Percentiles rank a stretch among this genome's conserved stretches.
These are phyloP conservation scores for Gossypium schwendimanii DNA, from an alignment of 441 rosid genomes.

Conservation along the genomic window DNA sequence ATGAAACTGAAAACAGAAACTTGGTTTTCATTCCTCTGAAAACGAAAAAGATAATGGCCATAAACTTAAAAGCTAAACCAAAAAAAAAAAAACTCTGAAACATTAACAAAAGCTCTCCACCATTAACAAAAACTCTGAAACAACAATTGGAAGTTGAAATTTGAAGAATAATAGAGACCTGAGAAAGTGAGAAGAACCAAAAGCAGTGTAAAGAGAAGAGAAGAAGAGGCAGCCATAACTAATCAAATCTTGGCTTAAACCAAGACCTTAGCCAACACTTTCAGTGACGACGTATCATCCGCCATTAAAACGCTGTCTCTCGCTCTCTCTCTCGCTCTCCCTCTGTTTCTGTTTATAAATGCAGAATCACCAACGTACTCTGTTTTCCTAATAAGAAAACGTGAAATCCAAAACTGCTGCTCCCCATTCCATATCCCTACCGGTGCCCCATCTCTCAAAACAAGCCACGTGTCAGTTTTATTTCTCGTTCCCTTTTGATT, in stretches of 20 bases:
- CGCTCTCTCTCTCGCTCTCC: not conserved
- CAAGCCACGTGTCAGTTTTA: not conserved
- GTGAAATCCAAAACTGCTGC: not conserved
- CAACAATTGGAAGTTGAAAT: not conserved
- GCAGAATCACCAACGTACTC: constrained; percentile 6
- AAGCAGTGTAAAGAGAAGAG: constrained; percentile 18
- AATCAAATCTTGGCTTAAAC: constrained; percentile 4
- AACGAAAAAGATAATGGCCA: not conserved
- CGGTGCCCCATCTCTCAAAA: not conserved
- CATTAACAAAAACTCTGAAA: too few relatives aligned
- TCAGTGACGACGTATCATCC: not conserved
- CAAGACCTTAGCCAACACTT: not conserved
- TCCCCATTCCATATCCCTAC: not conserved
- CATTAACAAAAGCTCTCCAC: not conserved
- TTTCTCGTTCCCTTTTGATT: too few relatives aligned
- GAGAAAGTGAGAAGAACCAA: constrained; percentile 23
- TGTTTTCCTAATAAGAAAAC: not conserved
- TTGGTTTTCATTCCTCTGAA: not conserved
- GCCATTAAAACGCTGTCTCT: not conserved
- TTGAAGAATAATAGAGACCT: constrained; percentile 5
- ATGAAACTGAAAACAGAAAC: not conserved
- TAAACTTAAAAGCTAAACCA: not conserved
- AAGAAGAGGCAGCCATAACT: constrained; percentile 27
- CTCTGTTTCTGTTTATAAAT: not conserved
- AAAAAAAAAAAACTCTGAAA: not conserved